Conservation (phyloP, 768 basidiomycete genomes). For the Mycena rebaudengoi region DNA sequence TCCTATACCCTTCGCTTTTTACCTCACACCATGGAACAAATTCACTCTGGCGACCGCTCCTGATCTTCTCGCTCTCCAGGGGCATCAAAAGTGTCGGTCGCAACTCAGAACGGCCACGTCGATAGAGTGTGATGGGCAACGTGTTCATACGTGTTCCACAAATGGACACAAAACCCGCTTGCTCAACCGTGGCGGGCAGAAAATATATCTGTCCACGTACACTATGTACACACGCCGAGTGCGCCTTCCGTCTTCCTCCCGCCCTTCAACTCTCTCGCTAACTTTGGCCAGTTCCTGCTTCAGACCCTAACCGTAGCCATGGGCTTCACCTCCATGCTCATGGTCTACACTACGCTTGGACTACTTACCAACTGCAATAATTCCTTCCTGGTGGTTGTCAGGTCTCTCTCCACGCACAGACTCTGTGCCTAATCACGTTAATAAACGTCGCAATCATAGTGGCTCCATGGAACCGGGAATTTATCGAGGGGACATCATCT, state of each 20-base stretch:
- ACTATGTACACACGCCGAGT: conserved; percentile 1
- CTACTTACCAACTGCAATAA: conserved; percentile 58
- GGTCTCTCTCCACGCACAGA: conserved; percentile 36
- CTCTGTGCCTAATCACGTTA: not conserved
- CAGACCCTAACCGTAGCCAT: conserved; percentile 12
- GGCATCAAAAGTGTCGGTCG: no score
- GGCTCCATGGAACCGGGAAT: conserved; percentile 58
- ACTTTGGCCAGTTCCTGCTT: conserved; percentile 21
- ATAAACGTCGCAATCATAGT: conserved; percentile 25
- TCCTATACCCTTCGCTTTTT: no score
- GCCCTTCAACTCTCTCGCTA: not conserved
- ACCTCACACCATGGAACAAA: no score
- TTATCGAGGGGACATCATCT: conserved; percentile 60
- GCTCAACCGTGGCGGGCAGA: no score
- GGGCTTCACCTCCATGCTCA: conserved; percentile 29
- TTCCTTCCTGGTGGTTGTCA: conserved; percentile 65
- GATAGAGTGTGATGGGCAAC: no score
- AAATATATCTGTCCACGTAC: not conserved
- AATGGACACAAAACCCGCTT: no score
- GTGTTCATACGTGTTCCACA: not conserved
- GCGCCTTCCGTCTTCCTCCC: not conserved
- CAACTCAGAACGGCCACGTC: no score
- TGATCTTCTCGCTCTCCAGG: no score
- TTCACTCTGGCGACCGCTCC: no score
- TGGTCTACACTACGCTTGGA: conserved; percentile 60